Conservation (phyloP, 148 eudicot species). For the Beta vulgaris region DNA sequence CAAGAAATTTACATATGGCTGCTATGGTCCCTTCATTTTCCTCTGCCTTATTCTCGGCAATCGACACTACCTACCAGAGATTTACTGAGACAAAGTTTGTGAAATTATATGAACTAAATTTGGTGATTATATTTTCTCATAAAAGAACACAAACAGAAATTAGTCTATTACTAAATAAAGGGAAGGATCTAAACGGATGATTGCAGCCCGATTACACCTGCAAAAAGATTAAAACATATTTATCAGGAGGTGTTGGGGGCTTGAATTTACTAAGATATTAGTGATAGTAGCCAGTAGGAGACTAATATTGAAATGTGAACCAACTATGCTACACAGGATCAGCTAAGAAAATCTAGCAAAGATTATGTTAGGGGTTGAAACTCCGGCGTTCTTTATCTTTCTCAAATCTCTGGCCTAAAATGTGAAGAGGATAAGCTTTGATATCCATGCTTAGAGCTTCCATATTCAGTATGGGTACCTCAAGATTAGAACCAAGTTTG, state of each 20-base stretch:
- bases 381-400: background rate
- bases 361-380: background rate
- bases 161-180: background rate
- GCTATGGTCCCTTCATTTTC: no score
- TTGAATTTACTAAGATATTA: background rate
- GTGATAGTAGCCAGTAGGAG: background rate
- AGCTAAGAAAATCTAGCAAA: background rate
- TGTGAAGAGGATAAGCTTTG: background rate
- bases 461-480: background rate
- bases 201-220: conserved; percentile 77
- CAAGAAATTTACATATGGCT: no score
- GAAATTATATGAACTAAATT: no score
- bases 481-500: background rate
- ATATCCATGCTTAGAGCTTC: background rate
- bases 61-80: no score
- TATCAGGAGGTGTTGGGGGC: background rate
- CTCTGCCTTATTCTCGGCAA: no score
- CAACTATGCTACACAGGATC: background rate
- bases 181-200: conserved; percentile 40
- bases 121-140: no score
- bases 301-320: background rate
- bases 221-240: conserved; percentile 23
- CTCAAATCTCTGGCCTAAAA: background rate
- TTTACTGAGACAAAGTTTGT: no score
- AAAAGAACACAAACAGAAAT: no score